Percentiles rank a stretch among this genome's conserved stretches.
Evolutionary conservation across 768 basidiomycete species (phyloP).

Genomic region (Guyanaporus albipodus): DNA sequence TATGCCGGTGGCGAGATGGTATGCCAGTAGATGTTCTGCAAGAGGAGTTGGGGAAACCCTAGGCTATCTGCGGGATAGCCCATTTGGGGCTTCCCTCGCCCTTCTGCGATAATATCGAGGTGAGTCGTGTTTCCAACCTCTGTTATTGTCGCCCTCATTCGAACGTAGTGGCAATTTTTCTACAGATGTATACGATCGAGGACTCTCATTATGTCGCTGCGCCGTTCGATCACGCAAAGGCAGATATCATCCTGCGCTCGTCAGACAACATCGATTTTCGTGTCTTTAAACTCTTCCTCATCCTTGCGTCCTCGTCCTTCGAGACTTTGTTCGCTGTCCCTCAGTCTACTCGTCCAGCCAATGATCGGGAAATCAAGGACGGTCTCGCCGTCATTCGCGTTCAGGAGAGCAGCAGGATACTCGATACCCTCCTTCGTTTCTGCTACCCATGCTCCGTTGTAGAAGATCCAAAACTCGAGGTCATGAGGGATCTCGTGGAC

Average conservation of each 20-base stretch:
- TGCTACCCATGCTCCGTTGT: constrained; percentile 25
- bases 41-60: too few relatives aligned
- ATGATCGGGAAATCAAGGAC: constrained; percentile 9
- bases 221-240: constrained; percentile 23
- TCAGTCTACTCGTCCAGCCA: constrained; percentile 15
- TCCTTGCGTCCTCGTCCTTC: constrained; percentile 34
- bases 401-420: constrained; percentile 18
- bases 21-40: too few relatives aligned
- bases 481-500: background rate
- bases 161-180: background rate
- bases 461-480: constrained; percentile 16
- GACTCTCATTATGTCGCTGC: constrained; percentile 6
- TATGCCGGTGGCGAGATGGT: too few relatives aligned
- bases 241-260: constrained; percentile 24
- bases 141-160: background rate
- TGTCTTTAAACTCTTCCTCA: too few relatives aligned
- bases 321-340: constrained; percentile 30
- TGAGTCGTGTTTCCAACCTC: background rate
- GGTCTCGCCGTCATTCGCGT: constrained; percentile 20
- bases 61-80: too few relatives aligned
- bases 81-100: background rate
- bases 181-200: background rate
- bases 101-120: background rate
- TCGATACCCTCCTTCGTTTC: constrained; percentile 26
- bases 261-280: too few relatives aligned